These are phyloP conservation scores for Russula ochroleuca DNA, from an alignment of 768 basidiomycete genomes.

Conservation along the genomic window DNA sequence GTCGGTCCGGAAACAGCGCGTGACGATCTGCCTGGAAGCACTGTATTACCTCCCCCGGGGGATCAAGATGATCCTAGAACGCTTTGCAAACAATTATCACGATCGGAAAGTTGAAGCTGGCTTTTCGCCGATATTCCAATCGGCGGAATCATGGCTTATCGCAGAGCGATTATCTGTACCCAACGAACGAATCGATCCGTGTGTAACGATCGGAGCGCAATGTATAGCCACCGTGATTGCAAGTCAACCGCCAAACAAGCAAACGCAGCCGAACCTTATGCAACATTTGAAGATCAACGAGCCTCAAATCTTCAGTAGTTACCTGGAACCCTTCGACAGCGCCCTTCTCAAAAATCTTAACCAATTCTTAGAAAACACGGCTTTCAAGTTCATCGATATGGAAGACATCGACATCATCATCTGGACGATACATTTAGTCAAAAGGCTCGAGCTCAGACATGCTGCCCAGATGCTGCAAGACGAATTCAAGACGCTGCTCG, in stretches of 20 bases:
- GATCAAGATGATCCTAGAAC: background rate
- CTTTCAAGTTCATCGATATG: background rate
- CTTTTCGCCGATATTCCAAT: background rate
- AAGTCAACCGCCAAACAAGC: background rate
- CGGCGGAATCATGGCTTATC: background rate
- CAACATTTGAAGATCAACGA: background rate
- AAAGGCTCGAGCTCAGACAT: background rate
- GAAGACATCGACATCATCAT: background rate
- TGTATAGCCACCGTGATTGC: constrained; percentile 3
- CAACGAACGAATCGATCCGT: too few species aligned
- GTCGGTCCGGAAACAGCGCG: background rate
- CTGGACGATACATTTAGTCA: background rate
- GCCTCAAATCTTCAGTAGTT: background rate
- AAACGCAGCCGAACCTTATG: background rate
- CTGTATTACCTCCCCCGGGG: background rate
- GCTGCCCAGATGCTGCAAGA: background rate
- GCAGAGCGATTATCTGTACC: background rate
- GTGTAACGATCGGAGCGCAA: background rate
- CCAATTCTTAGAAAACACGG: constrained; percentile 5
- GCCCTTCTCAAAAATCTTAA: constrained; percentile 4
- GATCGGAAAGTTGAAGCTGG: background rate
- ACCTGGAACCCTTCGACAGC: background rate
- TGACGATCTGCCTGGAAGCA: background rate
- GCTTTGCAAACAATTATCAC: background rate
- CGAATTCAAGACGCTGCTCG: background rate